Conservation (phyloP, 352 stramenopile genomes). For the Pseudoperonospora humuli region DNA sequence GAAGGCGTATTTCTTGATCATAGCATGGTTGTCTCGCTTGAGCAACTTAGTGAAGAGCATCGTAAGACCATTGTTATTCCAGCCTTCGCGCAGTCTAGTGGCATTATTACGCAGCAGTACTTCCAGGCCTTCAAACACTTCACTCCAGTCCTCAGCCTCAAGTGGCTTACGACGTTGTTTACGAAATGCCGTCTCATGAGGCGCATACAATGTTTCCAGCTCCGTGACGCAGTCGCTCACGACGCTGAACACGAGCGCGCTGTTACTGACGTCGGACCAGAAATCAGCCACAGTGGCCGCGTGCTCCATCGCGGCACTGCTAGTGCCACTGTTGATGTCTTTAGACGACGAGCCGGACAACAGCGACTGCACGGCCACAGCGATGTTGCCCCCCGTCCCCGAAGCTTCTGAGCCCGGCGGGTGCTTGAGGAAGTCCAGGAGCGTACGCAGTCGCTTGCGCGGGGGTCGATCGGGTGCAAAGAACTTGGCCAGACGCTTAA, state of each 20-base stretch:
- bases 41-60: slow-evolving; percentile 81
- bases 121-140: slow-evolving; percentile 83
- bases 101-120: slow-evolving; percentile 74
- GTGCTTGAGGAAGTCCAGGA: slow-evolving; percentile 81
- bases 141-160: slow-evolving; percentile 83
- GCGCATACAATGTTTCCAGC: slow-evolving; percentile 76
- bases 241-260: slow-evolving; percentile 64
- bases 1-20: slow-evolving; percentile 89
- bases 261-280: slow-evolving; percentile 65
- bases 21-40: slow-evolving; percentile 77
- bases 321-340: slow-evolving; percentile 19
- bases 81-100: slow-evolving; percentile 57
- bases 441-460: slow-evolving; percentile 74
- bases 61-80: slow-evolving; percentile 75
- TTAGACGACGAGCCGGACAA: slow-evolving; percentile 37
- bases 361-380: slow-evolving; percentile 59
- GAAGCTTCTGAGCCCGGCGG: slow-evolving; percentile 20
- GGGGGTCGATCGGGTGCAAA: slow-evolving; percentile 71
- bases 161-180: slow-evolving; percentile 75
- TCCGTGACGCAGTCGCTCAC: slow-evolving; percentile 77
- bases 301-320: slow-evolving; percentile 31
- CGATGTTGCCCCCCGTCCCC: slow-evolving; percentile 44
- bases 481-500: slow-evolving; percentile 84
- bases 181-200: slow-evolving; percentile 74
- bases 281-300: slow-evolving; percentile 54